Base-by-base conservation (phyloP, 225 moss, liverwort and hornwort genomes). In the Pseudoscleropodium purum region DNA sequence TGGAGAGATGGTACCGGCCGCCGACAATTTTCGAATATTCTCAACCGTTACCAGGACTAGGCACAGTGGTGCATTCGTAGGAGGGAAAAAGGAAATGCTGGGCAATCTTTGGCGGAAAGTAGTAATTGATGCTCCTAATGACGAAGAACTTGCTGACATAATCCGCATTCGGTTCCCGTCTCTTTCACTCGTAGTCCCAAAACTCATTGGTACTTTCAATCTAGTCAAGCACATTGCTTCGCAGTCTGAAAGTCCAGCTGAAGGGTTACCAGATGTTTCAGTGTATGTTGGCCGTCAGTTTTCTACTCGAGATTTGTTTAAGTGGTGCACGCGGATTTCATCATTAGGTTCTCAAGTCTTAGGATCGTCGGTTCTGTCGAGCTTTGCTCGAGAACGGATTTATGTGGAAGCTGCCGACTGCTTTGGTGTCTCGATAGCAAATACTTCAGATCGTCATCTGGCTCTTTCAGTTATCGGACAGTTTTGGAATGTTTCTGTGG, bases 101-200 rank as follows among this genome's bases (percentile, higher is more conserved):
- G 94, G 92, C 72, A 99, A 92, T 89, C 92, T 97, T 65, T 99
- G 97, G 99, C 95, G 97, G 92, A 99, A 93, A 93, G 99, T 99
- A 77, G 91, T 96, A 67, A 92, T 97, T 89, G 99, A 99, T 93
- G 92, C 95, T 84, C 99, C 97, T 78, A 96, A 90, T 91, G 97
- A 97, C 89, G 96, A 95, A 86, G 99, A 99, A 89, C 96, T 99
- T 87, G 95, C 94, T 76, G 91, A 95, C 83, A 99, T 99, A 87
- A 92, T 97, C 67, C 85, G 95, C 85, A 91, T 93, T 87, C 94
- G 95, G 63, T 97, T 99, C 84, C 94, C 97, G 65, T 90, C 91
- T 83, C 91, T 99, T n/a, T 92, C 93, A 51, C 82, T 52, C 41
- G 82, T 97, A 70, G 88, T 96, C 66, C 69, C 91, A 9, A 96